Evolutionary conservation across 805 yeast genomes (phyloP).

Genomic region (Candida michaelii): DNA sequence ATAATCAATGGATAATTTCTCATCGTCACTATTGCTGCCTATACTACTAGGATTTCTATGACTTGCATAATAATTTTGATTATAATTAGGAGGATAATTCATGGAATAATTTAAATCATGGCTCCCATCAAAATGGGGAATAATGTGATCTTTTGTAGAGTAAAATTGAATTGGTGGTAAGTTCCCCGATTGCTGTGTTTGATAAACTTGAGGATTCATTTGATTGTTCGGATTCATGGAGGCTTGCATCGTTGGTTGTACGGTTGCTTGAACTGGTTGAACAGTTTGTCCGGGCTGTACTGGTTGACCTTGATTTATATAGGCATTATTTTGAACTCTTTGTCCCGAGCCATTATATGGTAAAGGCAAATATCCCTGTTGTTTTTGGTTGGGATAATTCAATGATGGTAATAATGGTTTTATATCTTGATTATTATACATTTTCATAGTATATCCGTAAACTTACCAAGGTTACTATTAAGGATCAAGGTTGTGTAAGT

Average conservation of each 20-base stretch:
- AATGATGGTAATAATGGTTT: constrained; percentile 16
- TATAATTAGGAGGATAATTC: background rate
- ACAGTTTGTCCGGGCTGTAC: background rate
- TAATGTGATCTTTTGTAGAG: constrained; percentile 4
- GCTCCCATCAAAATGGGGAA: background rate
- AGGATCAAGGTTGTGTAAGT: background rate
- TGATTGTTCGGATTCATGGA: background rate
- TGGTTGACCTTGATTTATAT: background rate
- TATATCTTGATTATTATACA: constrained; percentile 13
- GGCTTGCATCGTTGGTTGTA: background rate
- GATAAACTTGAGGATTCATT: background rate
- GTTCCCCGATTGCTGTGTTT: background rate
- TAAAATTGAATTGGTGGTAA: constrained; percentile 16
- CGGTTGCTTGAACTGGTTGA: background rate
- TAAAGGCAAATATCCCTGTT: constrained; percentile 2
- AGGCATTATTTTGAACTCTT: background rate
- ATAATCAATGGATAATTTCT: constrained; percentile 26
- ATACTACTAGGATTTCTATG: constrained; percentile 1
- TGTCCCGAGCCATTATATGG: constrained; percentile 1
- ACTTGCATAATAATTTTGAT: background rate
- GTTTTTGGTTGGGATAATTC: constrained; percentile 7
- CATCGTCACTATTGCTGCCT: constrained; percentile 5
- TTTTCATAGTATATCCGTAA: constrained; percentile 1
- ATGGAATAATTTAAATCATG: constrained; percentile 1
- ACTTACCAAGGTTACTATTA: too few species aligned